Evolutionary conservation across 768 basidiomycete species (phyloP).

Genomic region (Pholiota conissans): DNA sequence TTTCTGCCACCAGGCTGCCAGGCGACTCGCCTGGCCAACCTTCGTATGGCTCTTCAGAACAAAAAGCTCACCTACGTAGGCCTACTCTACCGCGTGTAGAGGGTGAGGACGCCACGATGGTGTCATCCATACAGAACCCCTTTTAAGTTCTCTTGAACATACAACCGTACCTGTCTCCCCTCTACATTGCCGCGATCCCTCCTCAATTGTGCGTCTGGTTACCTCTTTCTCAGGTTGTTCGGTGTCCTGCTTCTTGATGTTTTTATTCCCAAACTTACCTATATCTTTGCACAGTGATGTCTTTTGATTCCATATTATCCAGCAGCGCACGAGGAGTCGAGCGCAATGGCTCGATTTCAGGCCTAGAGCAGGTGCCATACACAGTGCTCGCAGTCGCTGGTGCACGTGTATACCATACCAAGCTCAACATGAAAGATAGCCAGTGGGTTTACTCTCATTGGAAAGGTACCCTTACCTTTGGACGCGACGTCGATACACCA

Average conservation of each 20-base stretch:
- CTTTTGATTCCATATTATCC: constrained; percentile 14
- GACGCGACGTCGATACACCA: constrained; percentile 36
- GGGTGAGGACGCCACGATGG: constrained; percentile 21
- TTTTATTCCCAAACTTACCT: constrained; percentile 2
- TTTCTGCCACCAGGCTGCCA: constrained; percentile 7
- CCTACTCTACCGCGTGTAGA: constrained; percentile 17
- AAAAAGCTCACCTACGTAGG: not conserved
- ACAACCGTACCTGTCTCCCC: constrained; percentile 5
- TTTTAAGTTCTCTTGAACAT: constrained; percentile 12
- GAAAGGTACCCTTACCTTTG: constrained; percentile 60
- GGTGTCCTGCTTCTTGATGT: not conserved
- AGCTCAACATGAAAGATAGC: constrained; percentile 39
- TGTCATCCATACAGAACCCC: constrained; percentile 12
- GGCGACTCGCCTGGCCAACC: constrained; percentile 5
- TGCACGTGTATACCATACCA: constrained; percentile 64
- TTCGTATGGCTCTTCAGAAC: not conserved
- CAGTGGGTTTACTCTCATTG: constrained; percentile 65
- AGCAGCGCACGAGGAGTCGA: constrained; percentile 18
- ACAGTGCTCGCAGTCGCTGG: constrained; percentile 52
- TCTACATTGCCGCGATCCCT: constrained; percentile 2
- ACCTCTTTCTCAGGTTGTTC: constrained; percentile 1
- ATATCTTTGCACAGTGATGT: constrained; percentile 11
- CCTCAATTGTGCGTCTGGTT: constrained; percentile 7
- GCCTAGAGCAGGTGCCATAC: constrained; percentile 33
- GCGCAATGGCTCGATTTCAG: constrained; percentile 23